Conservation (phyloP, 176 grass and related monocot genomes). For the Urochloa ruziziensis region DNA sequence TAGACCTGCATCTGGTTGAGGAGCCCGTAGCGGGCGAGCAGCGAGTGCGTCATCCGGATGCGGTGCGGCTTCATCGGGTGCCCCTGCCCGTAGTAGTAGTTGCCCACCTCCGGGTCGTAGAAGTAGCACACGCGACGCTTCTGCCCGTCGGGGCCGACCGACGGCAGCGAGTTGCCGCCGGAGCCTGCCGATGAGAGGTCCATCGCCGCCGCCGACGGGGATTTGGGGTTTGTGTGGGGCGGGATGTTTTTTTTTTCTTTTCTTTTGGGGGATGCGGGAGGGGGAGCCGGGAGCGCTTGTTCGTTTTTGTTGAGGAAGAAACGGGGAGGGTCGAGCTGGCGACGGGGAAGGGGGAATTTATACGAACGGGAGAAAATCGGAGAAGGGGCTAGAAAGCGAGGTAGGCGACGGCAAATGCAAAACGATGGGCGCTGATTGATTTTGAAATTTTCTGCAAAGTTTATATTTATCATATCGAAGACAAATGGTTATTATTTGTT, state of each 20-base stretch:
- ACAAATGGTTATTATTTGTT: too few species aligned
- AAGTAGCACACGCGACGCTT: conserved; percentile 98
- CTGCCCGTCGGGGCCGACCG: conserved; percentile 52
- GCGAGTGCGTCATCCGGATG: conserved; percentile 90
- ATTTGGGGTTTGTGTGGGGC: background rate
- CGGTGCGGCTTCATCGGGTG: conserved; percentile 96
- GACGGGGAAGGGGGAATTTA: background rate
- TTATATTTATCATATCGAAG: background rate
- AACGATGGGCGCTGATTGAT: background rate
- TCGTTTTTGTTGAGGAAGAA: background rate
- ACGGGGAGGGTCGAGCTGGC: background rate
- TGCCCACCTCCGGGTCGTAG: conserved; percentile 95
- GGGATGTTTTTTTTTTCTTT: background rate
- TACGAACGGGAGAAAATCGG: background rate
- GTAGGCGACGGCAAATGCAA: background rate
- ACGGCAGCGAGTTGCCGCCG: conserved; percentile 74
- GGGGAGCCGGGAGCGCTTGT: background rate
- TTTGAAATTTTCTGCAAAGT: background rate
- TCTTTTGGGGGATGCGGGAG: background rate
- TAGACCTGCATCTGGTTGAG: conserved; percentile 72
- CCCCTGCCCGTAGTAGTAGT: conserved; percentile 97
- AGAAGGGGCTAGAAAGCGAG: conserved; percentile 12
- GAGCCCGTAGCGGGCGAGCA: conserved; percentile 70
- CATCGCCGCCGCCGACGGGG: conserved; percentile 34
- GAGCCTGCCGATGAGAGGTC: conserved; percentile 35